Evolutionary conservation across 352 stramenopile genomes (phyloP).

Genomic region (Globisporangium perplexum): DNA sequence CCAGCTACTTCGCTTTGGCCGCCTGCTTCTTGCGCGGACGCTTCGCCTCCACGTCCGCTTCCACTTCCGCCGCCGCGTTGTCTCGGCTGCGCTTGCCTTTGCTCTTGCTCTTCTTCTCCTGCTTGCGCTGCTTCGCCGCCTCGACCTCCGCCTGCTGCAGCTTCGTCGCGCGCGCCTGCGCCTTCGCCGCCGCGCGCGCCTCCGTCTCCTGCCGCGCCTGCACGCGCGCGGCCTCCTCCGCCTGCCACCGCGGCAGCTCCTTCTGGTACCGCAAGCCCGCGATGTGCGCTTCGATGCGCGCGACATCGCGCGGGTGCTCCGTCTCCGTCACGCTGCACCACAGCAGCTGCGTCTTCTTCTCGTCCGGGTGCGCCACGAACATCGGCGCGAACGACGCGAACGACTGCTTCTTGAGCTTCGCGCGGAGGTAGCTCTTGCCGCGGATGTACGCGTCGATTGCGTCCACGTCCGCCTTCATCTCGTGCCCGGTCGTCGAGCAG

Average conservation of each 20-base stretch:
- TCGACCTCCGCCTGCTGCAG: conserved; percentile 6
- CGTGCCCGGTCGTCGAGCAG: conserved; percentile 55
- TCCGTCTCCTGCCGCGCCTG: conserved; percentile 18
- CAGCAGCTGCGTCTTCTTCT: conserved; percentile 40
- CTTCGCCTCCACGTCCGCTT: conserved; percentile 2
- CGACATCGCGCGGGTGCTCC: conserved; percentile 35
- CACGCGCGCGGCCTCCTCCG: conserved; percentile 26
- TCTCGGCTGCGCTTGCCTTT: conserved; percentile 3
- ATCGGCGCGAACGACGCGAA: conserved; percentile 57
- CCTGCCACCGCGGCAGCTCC: conserved; percentile 44
- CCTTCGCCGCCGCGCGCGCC: conserved; percentile 2
- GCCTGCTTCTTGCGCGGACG: conserved; percentile 4
- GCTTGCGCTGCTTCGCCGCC: background rate
- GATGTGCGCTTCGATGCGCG: conserved; percentile 54
- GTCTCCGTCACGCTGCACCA: conserved; percentile 68
- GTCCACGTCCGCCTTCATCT: conserved; percentile 55
- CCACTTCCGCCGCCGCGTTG: background rate
- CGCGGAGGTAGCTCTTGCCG: conserved; percentile 57
- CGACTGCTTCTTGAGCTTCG: conserved; percentile 29
- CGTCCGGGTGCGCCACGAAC: conserved; percentile 56
- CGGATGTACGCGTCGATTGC: conserved; percentile 45
- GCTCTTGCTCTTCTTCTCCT: conserved; percentile 6
- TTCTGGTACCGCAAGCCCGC: conserved; percentile 45
- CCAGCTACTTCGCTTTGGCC: background rate
- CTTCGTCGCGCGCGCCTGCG: conserved; percentile 8